Percentiles rank a stretch among this genome's conserved stretches.
Evolutionary conservation across 2,329 filamentous ascomycete species (phyloP).

Genomic region (Colletotrichum nymphaeae): DNA sequence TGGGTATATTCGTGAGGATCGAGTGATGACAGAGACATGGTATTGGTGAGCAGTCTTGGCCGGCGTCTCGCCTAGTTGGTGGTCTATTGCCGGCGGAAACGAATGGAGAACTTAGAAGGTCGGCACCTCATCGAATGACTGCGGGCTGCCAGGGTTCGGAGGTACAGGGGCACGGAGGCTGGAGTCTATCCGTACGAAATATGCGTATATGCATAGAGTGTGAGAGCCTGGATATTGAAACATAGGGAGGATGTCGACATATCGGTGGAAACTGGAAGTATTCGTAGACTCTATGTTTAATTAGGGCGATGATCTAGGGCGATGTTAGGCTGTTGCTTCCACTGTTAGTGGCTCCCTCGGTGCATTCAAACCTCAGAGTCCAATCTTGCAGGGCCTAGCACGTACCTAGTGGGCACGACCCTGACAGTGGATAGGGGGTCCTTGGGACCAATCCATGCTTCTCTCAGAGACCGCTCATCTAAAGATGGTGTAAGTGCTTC

Average conservation of each 20-base stretch:
- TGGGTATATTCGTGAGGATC: not conserved
- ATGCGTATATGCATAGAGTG: too few relatives aligned
- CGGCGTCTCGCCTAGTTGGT: not conserved
- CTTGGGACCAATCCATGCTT: not conserved
- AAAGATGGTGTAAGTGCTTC: not conserved
- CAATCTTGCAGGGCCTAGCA: not conserved
- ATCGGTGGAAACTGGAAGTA: not conserved
- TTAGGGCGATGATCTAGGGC: constrained; percentile 18
- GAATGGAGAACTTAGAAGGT: not conserved
- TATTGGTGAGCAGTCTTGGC: not conserved
- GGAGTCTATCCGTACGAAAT: too few relatives aligned
- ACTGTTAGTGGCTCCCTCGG: constrained; percentile 3
- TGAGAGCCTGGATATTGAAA: not conserved
- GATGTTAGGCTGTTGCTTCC: not conserved
- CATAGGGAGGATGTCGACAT: not conserved
- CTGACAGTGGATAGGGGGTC: not conserved
- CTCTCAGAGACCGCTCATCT: not conserved
- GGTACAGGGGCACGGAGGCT: not conserved
- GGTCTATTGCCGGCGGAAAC: not conserved
- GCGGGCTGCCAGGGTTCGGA: constrained; percentile 1
- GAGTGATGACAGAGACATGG: not conserved
- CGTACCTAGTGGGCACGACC: not conserved
- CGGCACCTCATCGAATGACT: constrained; percentile 11
- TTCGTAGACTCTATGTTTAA: not conserved
- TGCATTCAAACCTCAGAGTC: not conserved